Evolutionary conservation across 2,329 filamentous ascomycete species (phyloP).

Genomic region (Tetracladium maxilliforme): DNA sequence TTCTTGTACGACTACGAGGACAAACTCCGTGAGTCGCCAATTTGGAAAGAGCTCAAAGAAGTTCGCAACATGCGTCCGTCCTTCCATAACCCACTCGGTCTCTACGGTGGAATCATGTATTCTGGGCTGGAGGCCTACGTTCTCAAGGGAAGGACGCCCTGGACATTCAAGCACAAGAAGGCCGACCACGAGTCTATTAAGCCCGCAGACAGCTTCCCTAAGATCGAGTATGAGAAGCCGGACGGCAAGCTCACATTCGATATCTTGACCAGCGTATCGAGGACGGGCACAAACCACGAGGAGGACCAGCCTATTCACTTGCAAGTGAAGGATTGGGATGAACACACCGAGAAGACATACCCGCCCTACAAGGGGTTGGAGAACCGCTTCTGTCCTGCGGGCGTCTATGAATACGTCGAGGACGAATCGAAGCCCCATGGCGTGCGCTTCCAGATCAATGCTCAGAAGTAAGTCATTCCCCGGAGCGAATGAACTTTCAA

Average conservation of each 20-base stretch:
- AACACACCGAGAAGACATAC: conserved; percentile 70
- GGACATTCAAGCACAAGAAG: conserved; percentile 78
- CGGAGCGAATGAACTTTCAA: neutral
- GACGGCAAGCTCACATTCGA: conserved; percentile 93
- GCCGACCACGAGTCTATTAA: conserved; percentile 70
- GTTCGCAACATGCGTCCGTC: conserved; percentile 96
- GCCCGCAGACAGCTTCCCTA: conserved; percentile 60
- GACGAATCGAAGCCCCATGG: conserved; percentile 75
- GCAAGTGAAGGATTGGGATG: conserved; percentile 90
- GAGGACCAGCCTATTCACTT: conserved; percentile 96
- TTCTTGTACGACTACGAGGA: conserved; percentile 96
- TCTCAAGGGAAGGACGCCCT: conserved; percentile 72
- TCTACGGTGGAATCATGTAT: conserved; percentile 84
- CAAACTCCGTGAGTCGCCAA: conserved; percentile 65
- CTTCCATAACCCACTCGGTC: conserved; percentile 74
- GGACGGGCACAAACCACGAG: conserved; percentile 95
- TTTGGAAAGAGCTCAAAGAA: conserved; percentile 89
- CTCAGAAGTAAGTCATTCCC: conserved; percentile 67
- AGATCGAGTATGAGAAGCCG: conserved; percentile 95
- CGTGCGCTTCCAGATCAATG: conserved; percentile 92
- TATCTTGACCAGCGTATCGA: conserved; percentile 85
- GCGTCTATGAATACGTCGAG: conserved; percentile 96
- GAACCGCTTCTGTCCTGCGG: conserved; percentile 92
- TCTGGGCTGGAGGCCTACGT: conserved; percentile 86
- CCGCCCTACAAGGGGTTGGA: conserved; percentile 85